Evolutionary conservation across 2,329 filamentous ascomycete genomes (phyloP).

Genomic region (Sarocladiaceae sp.): DNA sequence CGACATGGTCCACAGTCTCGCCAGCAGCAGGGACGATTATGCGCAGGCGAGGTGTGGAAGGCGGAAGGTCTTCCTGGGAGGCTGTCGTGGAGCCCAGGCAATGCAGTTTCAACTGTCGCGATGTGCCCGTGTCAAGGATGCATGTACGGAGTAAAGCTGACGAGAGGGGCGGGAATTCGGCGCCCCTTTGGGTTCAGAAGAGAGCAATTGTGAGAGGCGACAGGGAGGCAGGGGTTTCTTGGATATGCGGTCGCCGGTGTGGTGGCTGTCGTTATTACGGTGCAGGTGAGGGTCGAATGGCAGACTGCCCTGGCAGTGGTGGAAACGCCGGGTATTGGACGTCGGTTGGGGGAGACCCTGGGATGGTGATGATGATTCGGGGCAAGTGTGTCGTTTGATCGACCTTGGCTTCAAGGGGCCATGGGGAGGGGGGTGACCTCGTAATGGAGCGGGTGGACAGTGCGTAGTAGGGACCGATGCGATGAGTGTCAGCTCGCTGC

Average conservation of each 20-base stretch:
- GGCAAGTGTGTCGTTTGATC: slow-evolving; percentile 7
- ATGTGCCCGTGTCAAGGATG: slow-evolving; percentile 8
- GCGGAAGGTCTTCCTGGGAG: too few relatives aligned
- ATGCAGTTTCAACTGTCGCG: slow-evolving; percentile 7
- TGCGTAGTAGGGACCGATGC: neutral
- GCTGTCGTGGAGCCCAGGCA: slow-evolving; percentile 2
- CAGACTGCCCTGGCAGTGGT: neutral
- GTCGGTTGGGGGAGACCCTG: slow-evolving; percentile 1
- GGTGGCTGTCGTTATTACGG: neutral
- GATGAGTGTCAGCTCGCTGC: too few relatives aligned
- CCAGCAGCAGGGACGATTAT: neutral
- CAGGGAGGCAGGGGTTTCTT: neutral
- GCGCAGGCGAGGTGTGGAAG: slow-evolving; percentile 1
- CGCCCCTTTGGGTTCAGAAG: too few relatives aligned
- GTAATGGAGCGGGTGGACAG: slow-evolving; percentile 4
- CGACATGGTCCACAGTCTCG: slow-evolving; percentile 7
- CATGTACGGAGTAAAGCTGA: slow-evolving; percentile 11
- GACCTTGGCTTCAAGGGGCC: slow-evolving; percentile 5
- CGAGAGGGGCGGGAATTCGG: slow-evolving; percentile 1
- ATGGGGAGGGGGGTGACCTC: neutral
- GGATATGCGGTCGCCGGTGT: neutral
- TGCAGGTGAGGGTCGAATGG: neutral
- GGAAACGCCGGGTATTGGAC: neutral
- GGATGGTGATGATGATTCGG: slow-evolving; percentile 1
- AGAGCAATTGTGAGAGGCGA: too few relatives aligned